Percentiles rank a stretch among this genome's conserved stretches.
These are phyloP conservation scores for Candida qinlingensis DNA, from an alignment of 805 yeast genomes.

Conservation along the genomic window DNA sequence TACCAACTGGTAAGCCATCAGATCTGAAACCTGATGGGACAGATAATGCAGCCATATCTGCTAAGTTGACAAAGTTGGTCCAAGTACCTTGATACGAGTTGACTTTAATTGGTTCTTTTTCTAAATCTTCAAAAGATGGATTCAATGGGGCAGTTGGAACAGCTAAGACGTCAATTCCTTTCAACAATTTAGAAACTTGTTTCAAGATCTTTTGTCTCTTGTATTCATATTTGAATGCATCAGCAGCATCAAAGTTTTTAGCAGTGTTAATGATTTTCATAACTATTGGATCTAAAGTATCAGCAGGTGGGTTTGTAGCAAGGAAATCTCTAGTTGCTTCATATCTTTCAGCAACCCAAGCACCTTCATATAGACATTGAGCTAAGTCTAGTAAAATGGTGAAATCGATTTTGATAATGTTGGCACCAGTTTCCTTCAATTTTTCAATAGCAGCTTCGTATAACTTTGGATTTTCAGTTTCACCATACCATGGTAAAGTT, in stretches of 20 bases:
- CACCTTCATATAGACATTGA: slow-evolving; percentile 86
- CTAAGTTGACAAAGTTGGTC: slow-evolving; percentile 93
- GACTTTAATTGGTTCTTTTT: slow-evolving; percentile 69
- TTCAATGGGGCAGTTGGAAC: slow-evolving; percentile 95
- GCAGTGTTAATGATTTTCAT: slow-evolving; percentile 72
- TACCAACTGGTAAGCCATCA: slow-evolving; percentile 89
- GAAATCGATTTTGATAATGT: slow-evolving; percentile 62
- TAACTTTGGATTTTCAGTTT: slow-evolving; percentile 66
- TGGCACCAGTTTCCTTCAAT: slow-evolving; percentile 50
- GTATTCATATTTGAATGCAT: slow-evolving; percentile 81
- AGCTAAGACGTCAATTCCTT: slow-evolving; percentile 64
- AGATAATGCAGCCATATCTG: slow-evolving; percentile 88
- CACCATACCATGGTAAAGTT: slow-evolving; percentile 74
- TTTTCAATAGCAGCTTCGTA: slow-evolving; percentile 56
- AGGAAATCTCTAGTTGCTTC: slow-evolving; percentile 75
- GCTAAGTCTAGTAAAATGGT: slow-evolving; percentile 76
- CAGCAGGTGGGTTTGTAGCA: slow-evolving; percentile 61
- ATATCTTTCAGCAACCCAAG: slow-evolving; percentile 98
- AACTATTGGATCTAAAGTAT: slow-evolving; percentile 81
- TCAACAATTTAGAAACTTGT: slow-evolving; percentile 48
- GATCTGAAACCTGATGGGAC: slow-evolving; percentile 84
- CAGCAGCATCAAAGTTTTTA: slow-evolving; percentile 71
- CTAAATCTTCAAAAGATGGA: slow-evolving; percentile 73
- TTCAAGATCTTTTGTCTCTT: slow-evolving; percentile 77
- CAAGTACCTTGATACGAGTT: slow-evolving; percentile 97